A percentile compares a stretch with the other conserved stretches of the same genome.
Evolutionary conservation across 352 stramenopile species (phyloP).

Genomic region (Phytophthora rubi): DNA sequence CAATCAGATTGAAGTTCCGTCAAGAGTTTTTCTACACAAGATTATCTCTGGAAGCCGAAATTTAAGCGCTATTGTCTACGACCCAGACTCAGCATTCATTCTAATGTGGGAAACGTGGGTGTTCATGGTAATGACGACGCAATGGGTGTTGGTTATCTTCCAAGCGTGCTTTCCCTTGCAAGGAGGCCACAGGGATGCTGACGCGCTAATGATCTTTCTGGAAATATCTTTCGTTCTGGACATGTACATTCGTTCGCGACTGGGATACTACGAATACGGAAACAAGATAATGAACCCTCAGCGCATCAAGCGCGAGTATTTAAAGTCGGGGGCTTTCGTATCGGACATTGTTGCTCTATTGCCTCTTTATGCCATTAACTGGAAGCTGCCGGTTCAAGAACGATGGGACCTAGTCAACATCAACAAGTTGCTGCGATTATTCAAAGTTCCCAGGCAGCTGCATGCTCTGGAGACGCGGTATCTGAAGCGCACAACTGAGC

Average conservation of each 20-base stretch:
- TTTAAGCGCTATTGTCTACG: slow-evolving; percentile 10
- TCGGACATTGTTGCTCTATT: slow-evolving; percentile 53
- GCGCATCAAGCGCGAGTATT: slow-evolving; percentile 44
- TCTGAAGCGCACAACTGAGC: slow-evolving; percentile 53
- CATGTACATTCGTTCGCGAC: slow-evolving; percentile 52
- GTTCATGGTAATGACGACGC: slow-evolving; percentile 53
- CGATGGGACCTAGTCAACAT: slow-evolving; percentile 60
- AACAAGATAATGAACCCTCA: slow-evolving; percentile 60
- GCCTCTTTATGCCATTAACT: slow-evolving; percentile 59
- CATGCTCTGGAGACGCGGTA: slow-evolving; percentile 58
- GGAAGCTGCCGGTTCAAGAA: slow-evolving; percentile 12
- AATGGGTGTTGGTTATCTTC: slow-evolving; percentile 51
- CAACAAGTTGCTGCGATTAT: slow-evolving; percentile 58
- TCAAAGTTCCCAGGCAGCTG: slow-evolving; percentile 60
- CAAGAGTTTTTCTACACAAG: background rate
- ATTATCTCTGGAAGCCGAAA: background rate
- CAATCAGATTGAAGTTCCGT: background rate
- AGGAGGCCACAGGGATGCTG: background rate
- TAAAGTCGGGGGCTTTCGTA: slow-evolving; percentile 44
- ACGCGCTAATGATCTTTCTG: slow-evolving; percentile 39
- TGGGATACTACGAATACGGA: slow-evolving; percentile 65
- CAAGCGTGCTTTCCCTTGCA: slow-evolving; percentile 42
- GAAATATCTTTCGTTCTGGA: slow-evolving; percentile 53
- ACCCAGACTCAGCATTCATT: slow-evolving; percentile 52
- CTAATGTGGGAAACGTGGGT: slow-evolving; percentile 61